These are phyloP conservation scores for Fusarium chlamydosporum DNA, from an alignment of 2,329 filamentous ascomycete genomes.

Conservation along the genomic window DNA sequence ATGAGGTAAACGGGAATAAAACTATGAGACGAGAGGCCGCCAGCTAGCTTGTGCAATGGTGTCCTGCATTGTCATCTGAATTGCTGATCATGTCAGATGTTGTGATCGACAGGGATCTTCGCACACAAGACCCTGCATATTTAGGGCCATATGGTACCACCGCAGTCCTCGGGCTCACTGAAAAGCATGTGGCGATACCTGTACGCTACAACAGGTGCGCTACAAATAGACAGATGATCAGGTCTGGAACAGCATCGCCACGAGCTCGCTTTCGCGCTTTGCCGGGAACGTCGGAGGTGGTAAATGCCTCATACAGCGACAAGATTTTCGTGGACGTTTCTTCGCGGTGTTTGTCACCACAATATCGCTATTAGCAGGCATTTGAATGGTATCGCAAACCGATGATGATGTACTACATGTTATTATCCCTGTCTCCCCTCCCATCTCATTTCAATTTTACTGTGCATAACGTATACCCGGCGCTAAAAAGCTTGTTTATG, in stretches of 20 bases:
- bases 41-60: neutral
- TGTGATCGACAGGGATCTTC: conserved; percentile 22
- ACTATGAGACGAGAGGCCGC: neutral
- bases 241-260: conserved; percentile 26
- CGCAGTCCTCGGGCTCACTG: conserved; percentile 13
- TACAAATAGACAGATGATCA: conserved; percentile 31
- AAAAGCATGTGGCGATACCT: conserved; percentile 21
- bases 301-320: conserved; percentile 27
- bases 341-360: neutral
- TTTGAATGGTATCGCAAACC: neutral
- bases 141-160: conserved; percentile 20
- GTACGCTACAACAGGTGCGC: conserved; percentile 17
- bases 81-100: neutral
- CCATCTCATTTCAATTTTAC: neutral
- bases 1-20: neutral
- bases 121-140: conserved; percentile 15
- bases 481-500: conserved; percentile 41
- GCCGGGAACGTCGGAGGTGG: neutral
- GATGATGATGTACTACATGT: neutral
- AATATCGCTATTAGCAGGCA: neutral
- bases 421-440: neutral
- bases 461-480: neutral
- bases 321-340: neutral
- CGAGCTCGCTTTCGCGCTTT: conserved; percentile 5
- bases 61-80: neutral